These are phyloP conservation scores for Thermochaetoides thermophila DNA, from an alignment of 495 filamentous ascomycete genomes.

Conservation along the genomic window DNA sequence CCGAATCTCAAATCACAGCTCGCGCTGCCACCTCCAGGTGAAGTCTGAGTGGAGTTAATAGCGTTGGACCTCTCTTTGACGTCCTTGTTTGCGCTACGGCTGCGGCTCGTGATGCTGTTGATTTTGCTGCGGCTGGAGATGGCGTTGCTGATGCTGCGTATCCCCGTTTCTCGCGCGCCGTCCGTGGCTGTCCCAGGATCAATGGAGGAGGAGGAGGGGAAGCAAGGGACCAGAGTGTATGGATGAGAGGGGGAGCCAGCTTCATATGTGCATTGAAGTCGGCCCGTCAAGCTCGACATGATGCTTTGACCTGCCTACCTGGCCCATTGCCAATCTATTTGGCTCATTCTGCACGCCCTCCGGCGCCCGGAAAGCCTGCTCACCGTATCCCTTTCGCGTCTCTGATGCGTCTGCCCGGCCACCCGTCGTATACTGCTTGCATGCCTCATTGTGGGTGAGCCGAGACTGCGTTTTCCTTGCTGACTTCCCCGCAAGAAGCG, in stretches of 20 bases:
- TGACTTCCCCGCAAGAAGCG: no score
- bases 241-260: background rate
- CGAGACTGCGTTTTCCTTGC: slow-evolving; percentile 6
- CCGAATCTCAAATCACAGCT: no score
- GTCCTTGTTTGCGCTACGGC: no score
- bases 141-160: no score
- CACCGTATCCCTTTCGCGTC: slow-evolving; percentile 9
- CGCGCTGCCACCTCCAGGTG: no score
- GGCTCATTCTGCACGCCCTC: slow-evolving; percentile 11
- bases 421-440: slow-evolving; percentile 15
- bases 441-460: slow-evolving; percentile 13
- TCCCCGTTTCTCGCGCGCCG: no score
- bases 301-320: slow-evolving; percentile 12
- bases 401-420: slow-evolving; percentile 9
- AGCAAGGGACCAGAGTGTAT: background rate
- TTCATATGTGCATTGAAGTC: slow-evolving; percentile 2
- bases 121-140: no score
- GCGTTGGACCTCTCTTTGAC: no score
- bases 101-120: no score
- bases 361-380: slow-evolving; percentile 15
- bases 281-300: slow-evolving; percentile 4
- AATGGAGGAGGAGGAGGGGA: background rate
- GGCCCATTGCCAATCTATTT: slow-evolving; percentile 18
- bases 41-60: no score
- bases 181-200: background rate